phyloP scores from a whole-genome alignment of 192 early-diverging fungal genomes.

The Backusella westeae region DNA sequence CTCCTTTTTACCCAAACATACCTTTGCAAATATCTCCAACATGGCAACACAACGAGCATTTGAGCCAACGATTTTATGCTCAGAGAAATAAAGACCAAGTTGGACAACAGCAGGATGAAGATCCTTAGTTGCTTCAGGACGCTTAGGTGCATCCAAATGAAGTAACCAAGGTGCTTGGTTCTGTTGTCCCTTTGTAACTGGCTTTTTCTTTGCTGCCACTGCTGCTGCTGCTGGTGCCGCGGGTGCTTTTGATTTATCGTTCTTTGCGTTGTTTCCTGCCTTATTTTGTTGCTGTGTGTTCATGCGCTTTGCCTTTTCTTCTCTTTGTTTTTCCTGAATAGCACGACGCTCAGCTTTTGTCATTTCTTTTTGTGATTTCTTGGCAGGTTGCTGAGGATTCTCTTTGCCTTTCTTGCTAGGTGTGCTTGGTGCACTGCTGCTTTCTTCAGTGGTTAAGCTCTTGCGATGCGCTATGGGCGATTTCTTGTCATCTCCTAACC shows the following conservation, averaged over 20 bases:
- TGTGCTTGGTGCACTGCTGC: neutral
- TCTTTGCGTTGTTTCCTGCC: conserved; percentile 33
- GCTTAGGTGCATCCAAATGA: conserved; percentile 66
- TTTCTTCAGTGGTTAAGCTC: neutral
- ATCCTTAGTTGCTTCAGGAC: conserved; percentile 53
- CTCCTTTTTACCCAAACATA: conserved; percentile 21
- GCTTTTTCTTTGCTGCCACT: conserved; percentile 16
- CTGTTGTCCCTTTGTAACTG: conserved; percentile 34
- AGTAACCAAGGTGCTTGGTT: conserved; percentile 69
- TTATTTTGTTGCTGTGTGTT: conserved; percentile 38
- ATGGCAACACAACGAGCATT: conserved; percentile 93
- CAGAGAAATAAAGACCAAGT: conserved; percentile 85
- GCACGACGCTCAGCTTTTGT: conserved; percentile 90
- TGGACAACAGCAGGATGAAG: conserved; percentile 86
- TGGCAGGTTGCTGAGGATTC: conserved; percentile 1
- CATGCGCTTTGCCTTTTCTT: conserved; percentile 65
- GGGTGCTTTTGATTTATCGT: neutral
- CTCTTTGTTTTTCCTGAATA: conserved; percentile 78
- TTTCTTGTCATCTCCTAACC: conserved; percentile 31
- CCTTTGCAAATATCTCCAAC: conserved; percentile 79
- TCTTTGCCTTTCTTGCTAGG: conserved; percentile 7
- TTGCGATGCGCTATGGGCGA: neutral
- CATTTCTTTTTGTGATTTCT: conserved; percentile 62
- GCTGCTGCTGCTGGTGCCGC: conserved; percentile 14
- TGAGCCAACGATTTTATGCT: conserved; percentile 85